Evolutionary conservation across 75 land plant species (phyloP).

Genomic region (Ceratopteris richardii): DNA sequence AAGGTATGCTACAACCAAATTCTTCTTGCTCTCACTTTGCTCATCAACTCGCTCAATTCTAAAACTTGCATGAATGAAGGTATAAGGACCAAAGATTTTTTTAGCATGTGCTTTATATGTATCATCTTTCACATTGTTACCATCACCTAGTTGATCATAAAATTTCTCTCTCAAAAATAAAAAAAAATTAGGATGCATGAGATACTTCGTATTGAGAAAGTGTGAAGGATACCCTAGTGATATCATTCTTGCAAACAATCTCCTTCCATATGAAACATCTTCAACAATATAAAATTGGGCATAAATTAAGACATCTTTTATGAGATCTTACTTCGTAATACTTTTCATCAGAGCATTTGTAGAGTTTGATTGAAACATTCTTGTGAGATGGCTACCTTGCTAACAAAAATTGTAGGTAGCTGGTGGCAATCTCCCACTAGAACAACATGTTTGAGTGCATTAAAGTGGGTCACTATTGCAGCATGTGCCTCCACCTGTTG

Average conservation of each 20-base stretch:
- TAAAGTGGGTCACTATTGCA: conserved; percentile 43
- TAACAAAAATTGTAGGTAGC: conserved; percentile 56
- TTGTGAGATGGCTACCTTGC: conserved; percentile 37
- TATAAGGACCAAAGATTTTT: conserved; percentile 40
- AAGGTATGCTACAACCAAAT: conserved; percentile 56
- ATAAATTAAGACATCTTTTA: not conserved
- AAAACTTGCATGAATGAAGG: conserved; percentile 46
- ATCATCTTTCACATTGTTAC: conserved; percentile 32
- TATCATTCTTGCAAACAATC: conserved; percentile 67
- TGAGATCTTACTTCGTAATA: too few species aligned
- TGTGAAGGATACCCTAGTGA: conserved; percentile 40
- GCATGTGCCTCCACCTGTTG: conserved; percentile 78
- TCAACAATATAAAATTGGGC: conserved; percentile 33
- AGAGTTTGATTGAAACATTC: too few species aligned
- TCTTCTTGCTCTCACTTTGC: conserved; percentile 39
- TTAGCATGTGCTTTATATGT: conserved; percentile 17
- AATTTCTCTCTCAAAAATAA: conserved; percentile 57
- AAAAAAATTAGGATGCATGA: conserved; percentile 83
- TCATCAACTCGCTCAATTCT: conserved; percentile 49
- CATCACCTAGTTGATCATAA: conserved; percentile 46
- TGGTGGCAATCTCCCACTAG: conserved; percentile 78
- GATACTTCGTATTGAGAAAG: conserved; percentile 58
- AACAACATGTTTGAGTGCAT: conserved; percentile 44
- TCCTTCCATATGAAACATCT: conserved; percentile 61
- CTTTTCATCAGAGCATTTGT: too few species aligned